phyloP scores from a whole-genome alignment of 1,284 basidiomycete genomes.

The Cutaneotrichosporon arboriforme region DNA sequence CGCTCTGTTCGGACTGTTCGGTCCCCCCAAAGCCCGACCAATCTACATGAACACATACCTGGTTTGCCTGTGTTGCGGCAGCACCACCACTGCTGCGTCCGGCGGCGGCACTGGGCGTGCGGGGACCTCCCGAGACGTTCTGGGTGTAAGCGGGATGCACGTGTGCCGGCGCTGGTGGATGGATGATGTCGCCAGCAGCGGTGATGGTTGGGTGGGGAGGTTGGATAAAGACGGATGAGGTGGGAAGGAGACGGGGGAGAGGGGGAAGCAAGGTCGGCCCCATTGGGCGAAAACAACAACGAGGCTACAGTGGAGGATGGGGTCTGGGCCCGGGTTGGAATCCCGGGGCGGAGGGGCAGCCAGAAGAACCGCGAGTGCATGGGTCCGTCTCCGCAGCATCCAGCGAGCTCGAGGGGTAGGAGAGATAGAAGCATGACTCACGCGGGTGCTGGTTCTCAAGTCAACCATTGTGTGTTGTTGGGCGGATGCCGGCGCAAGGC shows the following conservation, averaged over 20 bases:
- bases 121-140: conserved; percentile 5
- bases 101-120: conserved; percentile 8
- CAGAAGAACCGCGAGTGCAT: not conserved
- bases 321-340: not conserved
- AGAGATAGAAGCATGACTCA: conserved; percentile 2
- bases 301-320: too few species aligned
- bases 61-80: not conserved
- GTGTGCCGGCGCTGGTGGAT: not conserved
- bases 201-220: not conserved
- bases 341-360: not conserved
- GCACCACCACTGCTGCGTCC: not conserved
- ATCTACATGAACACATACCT: not conserved
- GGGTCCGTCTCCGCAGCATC: not conserved
- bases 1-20: not conserved
- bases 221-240: too few species aligned
- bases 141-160: not conserved
- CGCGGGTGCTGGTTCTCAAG: conserved; percentile 10
- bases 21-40: not conserved
- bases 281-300: conserved; percentile 19
- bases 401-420: not conserved
- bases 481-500: too few species aligned
- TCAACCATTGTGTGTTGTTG: conserved; percentile 12
- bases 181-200: not conserved
- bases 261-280: not conserved
- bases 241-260: too few species aligned